Evolutionary conservation across 768 basidiomycete species (phyloP).

Genomic region (Collybia mongolica): DNA sequence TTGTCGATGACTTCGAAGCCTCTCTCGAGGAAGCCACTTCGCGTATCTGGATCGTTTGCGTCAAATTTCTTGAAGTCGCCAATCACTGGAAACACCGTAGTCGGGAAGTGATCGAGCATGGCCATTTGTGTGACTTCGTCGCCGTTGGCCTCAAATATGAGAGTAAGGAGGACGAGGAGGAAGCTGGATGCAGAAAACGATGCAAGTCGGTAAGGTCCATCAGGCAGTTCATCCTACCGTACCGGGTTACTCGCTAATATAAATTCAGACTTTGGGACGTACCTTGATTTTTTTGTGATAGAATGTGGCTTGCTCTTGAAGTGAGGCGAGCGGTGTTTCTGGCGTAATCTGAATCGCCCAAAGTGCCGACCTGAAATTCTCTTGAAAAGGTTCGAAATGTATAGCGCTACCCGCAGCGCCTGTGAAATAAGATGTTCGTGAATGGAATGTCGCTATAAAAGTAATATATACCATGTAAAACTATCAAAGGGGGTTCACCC

Average conservation of each 20-base stretch:
- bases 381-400: conserved; percentile 4
- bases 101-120: conserved; percentile 14
- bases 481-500: conserved; percentile 4
- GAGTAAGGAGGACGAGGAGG: conserved; percentile 5
- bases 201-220: conserved; percentile 13
- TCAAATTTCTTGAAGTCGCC: not conserved
- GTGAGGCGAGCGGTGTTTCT: conserved; percentile 8
- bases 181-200: conserved; percentile 7
- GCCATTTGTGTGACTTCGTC: conserved; percentile 12
- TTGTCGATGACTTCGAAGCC: not conserved
- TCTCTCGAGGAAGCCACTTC: not conserved
- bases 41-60: conserved; percentile 1
- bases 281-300: conserved; percentile 14
- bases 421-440: not conserved
- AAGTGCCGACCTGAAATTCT: conserved; percentile 10
- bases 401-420: conserved; percentile 2
- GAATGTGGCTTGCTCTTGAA: conserved; percentile 6
- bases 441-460: not conserved
- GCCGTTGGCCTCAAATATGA: conserved; percentile 8
- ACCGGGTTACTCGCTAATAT: not conserved
- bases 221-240: conserved; percentile 8
- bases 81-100: not conserved
- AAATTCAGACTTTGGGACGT: not conserved
- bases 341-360: conserved; percentile 14
- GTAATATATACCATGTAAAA: not conserved